Evolutionary conservation across 2,329 filamentous ascomycete genomes (phyloP).

Genomic region (Stagonosporopsis tanaceti): DNA sequence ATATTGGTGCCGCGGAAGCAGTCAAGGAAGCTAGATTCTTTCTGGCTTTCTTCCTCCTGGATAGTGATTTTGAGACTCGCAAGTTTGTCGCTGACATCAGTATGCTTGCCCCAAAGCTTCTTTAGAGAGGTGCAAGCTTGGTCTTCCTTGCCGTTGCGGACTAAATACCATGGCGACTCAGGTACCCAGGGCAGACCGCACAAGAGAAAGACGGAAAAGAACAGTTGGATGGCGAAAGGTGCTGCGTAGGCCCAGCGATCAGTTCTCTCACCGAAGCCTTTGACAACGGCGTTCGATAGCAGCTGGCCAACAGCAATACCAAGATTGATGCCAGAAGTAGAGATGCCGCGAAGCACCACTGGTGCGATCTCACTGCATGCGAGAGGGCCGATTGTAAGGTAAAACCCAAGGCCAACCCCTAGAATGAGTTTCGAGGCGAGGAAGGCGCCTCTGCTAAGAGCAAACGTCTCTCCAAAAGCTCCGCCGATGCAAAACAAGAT

Average conservation of each 20-base stretch:
- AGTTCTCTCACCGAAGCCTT: slow-evolving; percentile 61
- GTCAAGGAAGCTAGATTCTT: slow-evolving; percentile 73
- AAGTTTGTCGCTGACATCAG: slow-evolving; percentile 50
- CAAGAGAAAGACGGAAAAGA: slow-evolving; percentile 71
- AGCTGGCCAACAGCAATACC: slow-evolving; percentile 71
- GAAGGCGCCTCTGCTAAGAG: slow-evolving; percentile 44
- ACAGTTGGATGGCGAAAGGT: slow-evolving; percentile 73
- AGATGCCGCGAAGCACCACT: slow-evolving; percentile 64
- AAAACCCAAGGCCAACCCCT: slow-evolving; percentile 23
- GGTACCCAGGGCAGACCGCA: slow-evolving; percentile 71
- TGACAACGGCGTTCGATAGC: slow-evolving; percentile 55
- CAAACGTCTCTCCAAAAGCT: slow-evolving; percentile 70
- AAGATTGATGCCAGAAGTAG: slow-evolving; percentile 68
- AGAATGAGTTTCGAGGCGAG: slow-evolving; percentile 21
- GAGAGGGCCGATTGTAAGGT: slow-evolving; percentile 23
- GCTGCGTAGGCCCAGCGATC: slow-evolving; percentile 67
- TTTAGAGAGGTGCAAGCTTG: slow-evolving; percentile 70
- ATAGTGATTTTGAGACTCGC: slow-evolving; percentile 72
- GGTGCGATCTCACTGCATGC: slow-evolving; percentile 54
- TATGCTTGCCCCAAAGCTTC: slow-evolving; percentile 62
- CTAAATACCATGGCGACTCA: slow-evolving; percentile 75
- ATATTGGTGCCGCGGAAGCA: slow-evolving; percentile 80
- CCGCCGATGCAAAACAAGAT: slow-evolving; percentile 46
- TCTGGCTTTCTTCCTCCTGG: slow-evolving; percentile 74
- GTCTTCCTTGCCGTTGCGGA: slow-evolving; percentile 66